These are phyloP conservation scores for Lasiodiplodia gonubiensis DNA, from an alignment of 2,329 filamentous ascomycete species.

Conservation along the genomic window DNA sequence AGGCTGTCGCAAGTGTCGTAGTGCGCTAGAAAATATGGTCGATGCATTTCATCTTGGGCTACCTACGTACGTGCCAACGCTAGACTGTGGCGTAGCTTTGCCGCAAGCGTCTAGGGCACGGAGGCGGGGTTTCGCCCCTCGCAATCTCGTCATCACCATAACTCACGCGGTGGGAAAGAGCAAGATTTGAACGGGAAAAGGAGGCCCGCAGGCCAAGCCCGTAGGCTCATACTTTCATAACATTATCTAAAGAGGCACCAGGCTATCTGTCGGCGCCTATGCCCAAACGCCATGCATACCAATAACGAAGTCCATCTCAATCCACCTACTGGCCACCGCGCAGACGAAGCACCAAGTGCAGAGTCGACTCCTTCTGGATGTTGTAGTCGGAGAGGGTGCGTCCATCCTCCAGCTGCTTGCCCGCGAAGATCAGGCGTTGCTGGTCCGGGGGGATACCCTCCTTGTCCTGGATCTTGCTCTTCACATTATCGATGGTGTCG, in stretches of 20 bases:
- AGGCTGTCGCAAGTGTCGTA: neutral
- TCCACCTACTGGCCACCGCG: constrained; percentile 53
- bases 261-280: constrained; percentile 8
- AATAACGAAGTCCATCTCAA: neutral
- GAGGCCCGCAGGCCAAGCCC: constrained; percentile 17
- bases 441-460: constrained; percentile 92
- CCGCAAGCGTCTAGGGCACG: neutral
- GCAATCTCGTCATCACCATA: neutral
- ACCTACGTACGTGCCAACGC: neutral
- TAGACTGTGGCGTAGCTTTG: neutral
- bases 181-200: constrained; percentile 9
- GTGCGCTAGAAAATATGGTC: neutral
- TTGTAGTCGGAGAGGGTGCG: constrained; percentile 94
- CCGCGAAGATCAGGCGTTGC: constrained; percentile 90
- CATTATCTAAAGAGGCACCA: constrained; percentile 18
- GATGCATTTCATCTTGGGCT: neutral
- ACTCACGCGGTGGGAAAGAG: neutral
- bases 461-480: constrained; percentile 83
- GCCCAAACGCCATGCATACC: constrained; percentile 24
- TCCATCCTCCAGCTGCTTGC: constrained; percentile 92
- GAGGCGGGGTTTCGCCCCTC: neutral
- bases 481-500: constrained; percentile 94
- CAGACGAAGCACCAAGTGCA: constrained; percentile 74
- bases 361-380: constrained; percentile 77
- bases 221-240: constrained; percentile 20